These are phyloP conservation scores for Funneliformis mosseae DNA, from an alignment of 192 early-diverging fungal genomes.

Conservation along the genomic window DNA sequence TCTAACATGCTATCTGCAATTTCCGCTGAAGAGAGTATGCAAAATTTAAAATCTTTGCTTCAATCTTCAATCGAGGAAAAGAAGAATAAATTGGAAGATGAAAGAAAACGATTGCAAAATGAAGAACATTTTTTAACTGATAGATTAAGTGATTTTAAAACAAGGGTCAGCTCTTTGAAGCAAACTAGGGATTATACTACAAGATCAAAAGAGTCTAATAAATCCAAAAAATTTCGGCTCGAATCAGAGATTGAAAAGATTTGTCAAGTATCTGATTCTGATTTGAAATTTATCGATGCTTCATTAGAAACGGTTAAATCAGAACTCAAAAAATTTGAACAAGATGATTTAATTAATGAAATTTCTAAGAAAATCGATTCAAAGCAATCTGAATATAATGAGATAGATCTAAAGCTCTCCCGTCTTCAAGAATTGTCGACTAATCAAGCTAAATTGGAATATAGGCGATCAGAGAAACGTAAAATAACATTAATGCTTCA, in stretches of 20 bases:
- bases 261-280: not conserved
- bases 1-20: conserved; percentile 42
- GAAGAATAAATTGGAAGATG: not conserved
- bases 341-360: not conserved
- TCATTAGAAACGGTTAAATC: not conserved
- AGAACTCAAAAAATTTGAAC: not conserved
- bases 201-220: not conserved
- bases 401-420: not conserved
- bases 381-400: not conserved
- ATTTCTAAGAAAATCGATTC: not conserved
- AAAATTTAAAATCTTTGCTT: conserved; percentile 40
- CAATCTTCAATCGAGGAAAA: not conserved
- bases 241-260: not conserved
- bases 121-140: not conserved
- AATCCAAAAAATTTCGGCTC: not conserved
- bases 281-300: not conserved
- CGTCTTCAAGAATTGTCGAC: not conserved
- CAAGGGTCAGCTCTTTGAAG: not conserved
- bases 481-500: not conserved
- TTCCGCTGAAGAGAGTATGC: conserved; percentile 45
- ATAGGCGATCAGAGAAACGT: not conserved
- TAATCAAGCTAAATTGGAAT: not conserved
- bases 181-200: not conserved
- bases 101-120: not conserved
- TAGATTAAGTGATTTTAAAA: not conserved